Conservation (phyloP, 768 basidiomycete genomes). For the Gloeostereum incarnatum region DNA sequence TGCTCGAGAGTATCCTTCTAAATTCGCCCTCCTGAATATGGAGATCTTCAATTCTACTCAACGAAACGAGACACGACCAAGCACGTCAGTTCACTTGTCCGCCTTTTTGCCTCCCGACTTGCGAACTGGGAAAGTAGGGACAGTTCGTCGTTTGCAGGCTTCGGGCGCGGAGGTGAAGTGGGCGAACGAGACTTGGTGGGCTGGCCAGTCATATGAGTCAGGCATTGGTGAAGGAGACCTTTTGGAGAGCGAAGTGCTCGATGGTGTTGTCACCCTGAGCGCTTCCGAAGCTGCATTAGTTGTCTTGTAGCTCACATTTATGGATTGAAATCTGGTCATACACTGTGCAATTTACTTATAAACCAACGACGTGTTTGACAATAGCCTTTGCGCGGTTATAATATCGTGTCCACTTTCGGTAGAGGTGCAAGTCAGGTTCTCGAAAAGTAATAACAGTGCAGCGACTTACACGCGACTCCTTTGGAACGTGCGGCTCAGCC, state of each 20-base stretch:
- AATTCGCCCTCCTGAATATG: conserved; percentile 39
- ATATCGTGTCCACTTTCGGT: no score
- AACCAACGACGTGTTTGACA: no score
- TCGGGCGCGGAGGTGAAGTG: conserved; percentile 38
- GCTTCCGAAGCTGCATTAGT: conserved; percentile 30
- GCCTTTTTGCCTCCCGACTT: conserved; percentile 21
- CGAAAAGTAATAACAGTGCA: no score
- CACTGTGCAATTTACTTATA: no score
- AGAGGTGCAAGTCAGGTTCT: no score
- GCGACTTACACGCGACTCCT: no score
- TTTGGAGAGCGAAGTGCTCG: conserved; percentile 26
- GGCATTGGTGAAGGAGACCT: conserved; percentile 28
- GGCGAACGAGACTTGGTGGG: conserved; percentile 38
- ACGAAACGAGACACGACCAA: conserved; percentile 27
- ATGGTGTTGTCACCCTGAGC: conserved; percentile 21
- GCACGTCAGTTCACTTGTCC: conserved; percentile 35
- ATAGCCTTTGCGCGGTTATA: no score
- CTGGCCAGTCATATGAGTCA: conserved; percentile 36
- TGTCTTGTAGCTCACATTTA: conserved; percentile 12
- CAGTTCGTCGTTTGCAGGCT: conserved; percentile 31
- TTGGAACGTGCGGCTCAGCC: no score
- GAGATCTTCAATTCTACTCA: conserved; percentile 43
- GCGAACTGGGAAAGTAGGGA: no score
- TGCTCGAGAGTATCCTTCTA: conserved; percentile 24
- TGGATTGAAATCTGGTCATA: no score